A percentile compares a stretch with the other conserved stretches of the same genome.
Evolutionary conservation across 2,329 filamentous ascomycete genomes (phyloP).

Genomic region (Penicillium sp.): DNA sequence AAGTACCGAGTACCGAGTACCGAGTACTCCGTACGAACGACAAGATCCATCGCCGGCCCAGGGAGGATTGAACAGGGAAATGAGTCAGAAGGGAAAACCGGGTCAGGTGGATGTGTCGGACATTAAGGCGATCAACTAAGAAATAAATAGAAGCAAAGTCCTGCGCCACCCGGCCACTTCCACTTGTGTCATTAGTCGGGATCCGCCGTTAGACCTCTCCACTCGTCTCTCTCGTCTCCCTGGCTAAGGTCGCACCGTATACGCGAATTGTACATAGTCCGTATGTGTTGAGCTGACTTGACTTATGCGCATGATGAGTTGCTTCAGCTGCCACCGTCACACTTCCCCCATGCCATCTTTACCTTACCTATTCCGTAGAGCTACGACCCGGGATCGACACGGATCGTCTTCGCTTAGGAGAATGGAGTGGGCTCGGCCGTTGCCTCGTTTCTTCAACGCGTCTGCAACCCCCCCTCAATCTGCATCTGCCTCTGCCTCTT

Average conservation of each 20-base stretch:
- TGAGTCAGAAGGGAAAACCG: constrained; percentile 6
- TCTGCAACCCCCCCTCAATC: background rate
- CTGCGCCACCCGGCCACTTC: constrained; percentile 11
- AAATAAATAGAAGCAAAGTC: constrained; percentile 1
- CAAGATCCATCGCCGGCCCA: constrained; percentile 1
- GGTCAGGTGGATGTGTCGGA: constrained; percentile 17
- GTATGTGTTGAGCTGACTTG: background rate
- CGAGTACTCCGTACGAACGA: background rate
- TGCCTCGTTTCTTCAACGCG: constrained; percentile 5
- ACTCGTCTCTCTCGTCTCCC: background rate
- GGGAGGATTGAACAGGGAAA: constrained; percentile 3
- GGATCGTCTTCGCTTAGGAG: constrained; percentile 15
- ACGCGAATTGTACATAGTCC: background rate
- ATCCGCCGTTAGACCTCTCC: constrained; percentile 16
- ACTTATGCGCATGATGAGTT: background rate
- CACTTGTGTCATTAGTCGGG: constrained; percentile 19
- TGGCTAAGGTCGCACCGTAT: background rate
- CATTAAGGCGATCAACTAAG: constrained; percentile 16
- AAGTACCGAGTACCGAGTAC: too few relatives aligned
- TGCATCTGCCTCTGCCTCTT: constrained; percentile 4
- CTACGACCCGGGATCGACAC: constrained; percentile 10
- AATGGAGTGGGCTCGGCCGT: constrained; percentile 8
- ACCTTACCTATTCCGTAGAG: background rate
- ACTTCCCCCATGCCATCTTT: background rate
- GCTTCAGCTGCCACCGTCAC: background rate